Percentiles rank a stretch among this genome's conserved stretches.
These are phyloP conservation scores for Fusarium caatingaense DNA, from an alignment of 2,329 filamentous ascomycete species.

Conservation along the genomic window DNA sequence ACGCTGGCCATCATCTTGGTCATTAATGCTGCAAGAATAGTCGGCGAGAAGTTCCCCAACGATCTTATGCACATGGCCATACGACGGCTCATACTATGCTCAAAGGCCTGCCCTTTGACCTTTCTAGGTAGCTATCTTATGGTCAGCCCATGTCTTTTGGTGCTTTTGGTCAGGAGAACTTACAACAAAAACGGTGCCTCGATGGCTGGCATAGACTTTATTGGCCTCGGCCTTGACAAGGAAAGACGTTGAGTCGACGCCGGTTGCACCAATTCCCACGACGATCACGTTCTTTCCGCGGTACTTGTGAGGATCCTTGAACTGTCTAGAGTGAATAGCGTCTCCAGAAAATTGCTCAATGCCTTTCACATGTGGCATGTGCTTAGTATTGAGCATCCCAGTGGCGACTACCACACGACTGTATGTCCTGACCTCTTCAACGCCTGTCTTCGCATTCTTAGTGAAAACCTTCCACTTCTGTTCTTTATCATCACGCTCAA, in stretches of 20 bases:
- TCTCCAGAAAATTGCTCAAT: slow-evolving; percentile 54
- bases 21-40: slow-evolving; percentile 28
- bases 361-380: slow-evolving; percentile 52
- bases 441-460: slow-evolving; percentile 39
- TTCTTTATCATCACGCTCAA: slow-evolving; percentile 43
- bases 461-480: slow-evolving; percentile 47
- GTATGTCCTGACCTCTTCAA: slow-evolving; percentile 41
- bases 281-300: slow-evolving; percentile 58
- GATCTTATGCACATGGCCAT: slow-evolving; percentile 37
- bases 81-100: slow-evolving; percentile 50
- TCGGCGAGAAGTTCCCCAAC: slow-evolving; percentile 26
- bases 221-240: slow-evolving; percentile 48
- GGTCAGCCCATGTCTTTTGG: slow-evolving; percentile 5
- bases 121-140: slow-evolving; percentile 39
- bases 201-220: slow-evolving; percentile 58
- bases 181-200: slow-evolving; percentile 46
- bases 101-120: slow-evolving; percentile 50
- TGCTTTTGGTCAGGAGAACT: background rate
- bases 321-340: slow-evolving; percentile 55
- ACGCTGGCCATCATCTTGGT: slow-evolving; percentile 26
- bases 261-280: slow-evolving; percentile 57
- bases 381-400: slow-evolving; percentile 50
- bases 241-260: slow-evolving; percentile 47
- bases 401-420: slow-evolving; percentile 54
- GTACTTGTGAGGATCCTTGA: slow-evolving; percentile 50